Base-by-base conservation (phyloP, 2,329 filamentous ascomycete species). In the Macrophomina phaseolina region DNA sequence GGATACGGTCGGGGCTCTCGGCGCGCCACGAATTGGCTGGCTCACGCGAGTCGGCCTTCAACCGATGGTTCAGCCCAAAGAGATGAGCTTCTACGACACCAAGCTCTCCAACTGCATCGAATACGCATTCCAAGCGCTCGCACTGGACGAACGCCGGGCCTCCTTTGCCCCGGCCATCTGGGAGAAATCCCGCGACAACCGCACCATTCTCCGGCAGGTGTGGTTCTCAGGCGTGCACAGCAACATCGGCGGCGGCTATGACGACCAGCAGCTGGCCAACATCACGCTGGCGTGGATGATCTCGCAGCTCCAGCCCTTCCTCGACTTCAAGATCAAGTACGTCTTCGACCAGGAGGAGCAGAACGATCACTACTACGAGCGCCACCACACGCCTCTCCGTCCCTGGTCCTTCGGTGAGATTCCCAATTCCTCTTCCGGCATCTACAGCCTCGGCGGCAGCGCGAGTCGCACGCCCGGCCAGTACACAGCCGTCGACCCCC, bases 101-200 rank as follows among this genome's bases (percentile, higher is more conserved):
- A 77, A 80, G 61, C 75, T 84, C 64, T 79, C 77, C 6, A 70
- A 73, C 55, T 75, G 76, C 11, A 82, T 89, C 38, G 82, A 87
- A 70, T 81, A 87, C 71, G 86, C 85, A 0, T 88, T 88, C 70
- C 86, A 89, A 28, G 86, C 86, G 0, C 78, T 89, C 7, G 86
- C 86, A 0, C 75, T 89, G 1, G 86, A 88, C 66, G 86, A 89
- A 74, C 82, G 81, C n/a, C 82, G 86, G 7, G 75, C 81, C 0
- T 82, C 86, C 0, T 89, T 88, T 66, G 77, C 76, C n/a, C 85
- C 86, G 12, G 84, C 86, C 2, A 75, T 88, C 1, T 88, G 84
- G 86, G 83, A 86, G 46, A 80, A 83, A 51, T 79, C 81, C 0
- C 65, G 65, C 9, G 65, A 56, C 16, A 62, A 74, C 73, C 49